Conservation (phyloP, 306 rosid genomes). For the Fragaria iinumae region DNA sequence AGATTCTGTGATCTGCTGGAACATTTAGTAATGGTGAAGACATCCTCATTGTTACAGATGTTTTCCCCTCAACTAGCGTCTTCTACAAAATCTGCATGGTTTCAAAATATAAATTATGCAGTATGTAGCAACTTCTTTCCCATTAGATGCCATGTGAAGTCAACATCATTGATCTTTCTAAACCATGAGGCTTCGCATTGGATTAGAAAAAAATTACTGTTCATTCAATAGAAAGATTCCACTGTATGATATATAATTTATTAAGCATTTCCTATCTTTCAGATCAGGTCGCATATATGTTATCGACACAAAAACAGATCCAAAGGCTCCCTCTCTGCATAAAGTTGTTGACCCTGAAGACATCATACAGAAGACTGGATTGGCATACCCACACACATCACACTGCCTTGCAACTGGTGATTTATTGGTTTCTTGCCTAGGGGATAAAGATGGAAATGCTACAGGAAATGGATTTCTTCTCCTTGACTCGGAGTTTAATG, state of each 20-base stretch:
- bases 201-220: background rate
- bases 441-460: conserved; percentile 91
- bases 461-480: conserved; percentile 88
- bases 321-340: conserved; percentile 78
- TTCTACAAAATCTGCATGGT: conserved; percentile 1
- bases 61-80: background rate
- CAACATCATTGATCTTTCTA: background rate
- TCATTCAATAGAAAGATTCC: background rate
- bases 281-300: conserved; percentile 87
- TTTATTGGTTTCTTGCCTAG: conserved; percentile 79
- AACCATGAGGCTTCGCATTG: background rate
- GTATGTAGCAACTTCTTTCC: background rate
- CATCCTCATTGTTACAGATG: background rate
- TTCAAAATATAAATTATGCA: background rate
- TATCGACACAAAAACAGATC: conserved; percentile 74
- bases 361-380: conserved; percentile 67
- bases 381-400: conserved; percentile 93
- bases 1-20: background rate
- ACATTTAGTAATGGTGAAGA: background rate
- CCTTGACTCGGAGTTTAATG: conserved; percentile 88
- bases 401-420: conserved; percentile 99
- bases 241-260: background rate
- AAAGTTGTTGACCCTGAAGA: conserved; percentile 75
- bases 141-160: background rate
- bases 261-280: conserved; percentile 26